These are phyloP conservation scores for Citrus sp. DNA, from an alignment of 345 rosid species.

Conservation along the genomic window DNA sequence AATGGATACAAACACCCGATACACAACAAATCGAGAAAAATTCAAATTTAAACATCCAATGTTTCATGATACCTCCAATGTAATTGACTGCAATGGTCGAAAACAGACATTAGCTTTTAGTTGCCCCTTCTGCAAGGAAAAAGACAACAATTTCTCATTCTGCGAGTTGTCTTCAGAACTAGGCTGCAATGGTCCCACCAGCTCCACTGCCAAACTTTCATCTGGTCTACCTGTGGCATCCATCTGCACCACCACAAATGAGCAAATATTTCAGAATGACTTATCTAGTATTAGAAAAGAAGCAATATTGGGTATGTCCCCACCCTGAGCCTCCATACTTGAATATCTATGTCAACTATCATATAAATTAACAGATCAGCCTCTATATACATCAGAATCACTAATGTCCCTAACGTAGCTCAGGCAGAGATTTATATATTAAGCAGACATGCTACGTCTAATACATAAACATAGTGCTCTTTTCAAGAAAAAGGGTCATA, in stretches of 20 bases:
- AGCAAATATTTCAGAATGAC: slow-evolving; percentile 11
- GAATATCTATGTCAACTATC: background rate
- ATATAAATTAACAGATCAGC: background rate
- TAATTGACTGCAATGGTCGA: slow-evolving; percentile 76
- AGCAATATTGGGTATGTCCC: slow-evolving; percentile 5
- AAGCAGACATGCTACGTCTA: background rate
- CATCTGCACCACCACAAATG: slow-evolving; percentile 51
- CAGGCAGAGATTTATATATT: background rate
- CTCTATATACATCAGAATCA: background rate
- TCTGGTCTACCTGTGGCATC: slow-evolving; percentile 90
- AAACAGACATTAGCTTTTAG: slow-evolving; percentile 72
- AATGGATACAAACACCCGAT: background rate
- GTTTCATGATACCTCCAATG: slow-evolving; percentile 67
- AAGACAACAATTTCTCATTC: slow-evolving; percentile 68
- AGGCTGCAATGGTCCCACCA: slow-evolving; percentile 61
- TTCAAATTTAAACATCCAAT: background rate
- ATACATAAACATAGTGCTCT: background rate
- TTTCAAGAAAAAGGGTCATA: background rate
- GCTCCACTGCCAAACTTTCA: slow-evolving; percentile 82
- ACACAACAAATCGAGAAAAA: slow-evolving; percentile 6
- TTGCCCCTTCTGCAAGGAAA: slow-evolving; percentile 91
- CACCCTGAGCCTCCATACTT: background rate
- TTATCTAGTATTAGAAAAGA: background rate
- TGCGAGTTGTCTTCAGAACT: slow-evolving; percentile 49
- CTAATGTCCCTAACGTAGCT: background rate